Conservation (phyloP, 306 rosid species). For the Pyrus communis region DNA sequence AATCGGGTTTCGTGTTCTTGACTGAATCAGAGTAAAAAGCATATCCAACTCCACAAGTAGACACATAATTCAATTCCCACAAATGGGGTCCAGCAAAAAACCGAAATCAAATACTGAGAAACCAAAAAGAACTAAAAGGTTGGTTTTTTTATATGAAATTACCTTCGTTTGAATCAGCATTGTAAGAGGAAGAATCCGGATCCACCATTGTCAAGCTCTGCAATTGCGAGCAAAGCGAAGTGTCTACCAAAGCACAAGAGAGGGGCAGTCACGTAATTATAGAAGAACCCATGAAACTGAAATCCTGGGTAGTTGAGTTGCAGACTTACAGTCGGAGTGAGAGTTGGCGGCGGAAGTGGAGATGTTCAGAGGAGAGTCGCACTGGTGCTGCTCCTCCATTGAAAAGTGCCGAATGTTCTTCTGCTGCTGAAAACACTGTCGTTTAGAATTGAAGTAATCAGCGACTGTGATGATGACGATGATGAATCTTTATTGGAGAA, state of each 20-base stretch:
- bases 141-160: not conserved
- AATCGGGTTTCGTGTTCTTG: not conserved
- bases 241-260: slow-evolving; percentile 19
- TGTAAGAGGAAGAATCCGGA: slow-evolving; percentile 15
- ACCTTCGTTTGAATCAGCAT: slow-evolving; percentile 24
- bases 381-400: slow-evolving; percentile 30
- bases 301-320: not conserved
- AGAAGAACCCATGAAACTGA: not conserved
- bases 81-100: slow-evolving; percentile 13
- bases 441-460: slow-evolving; percentile 21
- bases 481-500: not conserved
- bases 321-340: slow-evolving; percentile 23
- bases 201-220: slow-evolving; percentile 32
- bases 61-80: not conserved
- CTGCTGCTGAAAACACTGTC: slow-evolving; percentile 10
- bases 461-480: slow-evolving; percentile 1
- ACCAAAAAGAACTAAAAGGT: not conserved
- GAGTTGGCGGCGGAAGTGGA: not conserved
- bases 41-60: not conserved
- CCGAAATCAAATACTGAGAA: not conserved
- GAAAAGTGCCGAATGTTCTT: slow-evolving; percentile 16
- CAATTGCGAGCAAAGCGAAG: slow-evolving; percentile 23
- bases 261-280: not conserved
- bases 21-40: not conserved
- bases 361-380: slow-evolving; percentile 52